These are phyloP conservation scores for Byssoonygena ceratinophila DNA, from an alignment of 2,329 filamentous ascomycete species.

Conservation along the genomic window DNA sequence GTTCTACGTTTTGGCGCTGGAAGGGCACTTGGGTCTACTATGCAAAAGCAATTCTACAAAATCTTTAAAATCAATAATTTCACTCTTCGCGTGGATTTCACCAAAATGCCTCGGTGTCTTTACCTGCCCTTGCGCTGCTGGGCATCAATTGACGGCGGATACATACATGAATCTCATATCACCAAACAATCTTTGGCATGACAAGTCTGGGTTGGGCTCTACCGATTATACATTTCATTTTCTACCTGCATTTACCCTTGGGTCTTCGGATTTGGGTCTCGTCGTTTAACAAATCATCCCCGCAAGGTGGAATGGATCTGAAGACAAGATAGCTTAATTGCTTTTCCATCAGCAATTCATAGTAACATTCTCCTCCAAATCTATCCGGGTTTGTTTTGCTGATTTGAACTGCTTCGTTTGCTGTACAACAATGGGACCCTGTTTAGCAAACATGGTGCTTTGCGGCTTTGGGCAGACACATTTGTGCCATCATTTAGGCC, in stretches of 20 bases:
- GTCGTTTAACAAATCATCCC: not conserved
- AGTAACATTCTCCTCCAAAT: not conserved
- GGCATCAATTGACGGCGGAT: not conserved
- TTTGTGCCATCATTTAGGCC: not conserved
- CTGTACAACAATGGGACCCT: not conserved
- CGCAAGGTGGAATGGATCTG: not conserved
- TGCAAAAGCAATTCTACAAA: not conserved
- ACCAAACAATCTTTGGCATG: not conserved
- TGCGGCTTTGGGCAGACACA: slow-evolving; percentile 4
- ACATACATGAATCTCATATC: not conserved
- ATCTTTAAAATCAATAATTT: not conserved
- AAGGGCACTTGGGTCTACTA: not conserved
- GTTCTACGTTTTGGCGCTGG: not conserved
- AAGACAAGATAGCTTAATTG: not conserved
- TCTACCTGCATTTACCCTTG: not conserved
- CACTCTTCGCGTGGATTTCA: not conserved
- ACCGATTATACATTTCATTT: not conserved
- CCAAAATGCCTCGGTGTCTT: not conserved
- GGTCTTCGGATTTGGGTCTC: not conserved
- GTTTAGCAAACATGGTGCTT: slow-evolving; percentile 1
- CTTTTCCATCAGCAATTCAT: not conserved
- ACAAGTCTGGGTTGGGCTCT: not conserved
- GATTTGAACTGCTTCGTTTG: not conserved
- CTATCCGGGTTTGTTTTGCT: not conserved
- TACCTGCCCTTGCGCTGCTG: not conserved